Base-by-base conservation (phyloP, 1,284 basidiomycete genomes). In the Golubevia pallescens region DNA sequence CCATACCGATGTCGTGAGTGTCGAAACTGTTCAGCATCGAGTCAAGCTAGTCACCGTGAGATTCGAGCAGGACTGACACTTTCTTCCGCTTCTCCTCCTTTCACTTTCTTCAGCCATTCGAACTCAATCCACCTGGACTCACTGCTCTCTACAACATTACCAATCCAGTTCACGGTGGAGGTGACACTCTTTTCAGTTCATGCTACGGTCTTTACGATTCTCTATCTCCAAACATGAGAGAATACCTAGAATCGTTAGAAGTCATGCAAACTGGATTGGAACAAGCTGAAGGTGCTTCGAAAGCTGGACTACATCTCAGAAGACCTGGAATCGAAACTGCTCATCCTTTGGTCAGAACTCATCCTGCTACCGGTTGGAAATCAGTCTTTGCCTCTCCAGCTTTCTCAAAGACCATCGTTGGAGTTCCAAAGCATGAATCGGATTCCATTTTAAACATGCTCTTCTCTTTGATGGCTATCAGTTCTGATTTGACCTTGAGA, bases 101-200 rank as follows among this genome's bases (percentile, higher is more conserved):
- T 48, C 8, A 48, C 16, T 16, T 48, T 48, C 42, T 28, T 13
- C 42, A 48, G 55, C 23, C 55, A 14, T 57, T 24, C 55, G 55
- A 57, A 19, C 23, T 57, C 13, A 57, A 57, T 34, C 55, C 55
- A 14, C 55, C 55, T 24, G 55, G 23, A 10, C n/a, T 57, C 13
- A 57, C 55, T 14, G 23, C 55, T 13, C 55, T 57, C n/a, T 34
- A 57, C 55, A 57, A 57, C 55, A 24, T 57, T 16, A 74, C 72
- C 42, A 73, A 69, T 52, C 77, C 77, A 52, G 16, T 48, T 48
- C 42, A 48, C 42, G 42, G 42, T 16, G 42, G 42, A 48, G 55
- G 55, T 57, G 55, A 57, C 55, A 57, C 55, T 24, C 55, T 57
- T 16, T 57, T 24, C 55, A 14, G 13, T 34, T 24, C 23, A 10